A percentile compares a stretch with the other conserved stretches of the same genome.
Evolutionary conservation across 2,329 filamentous ascomycete species (phyloP).

Genomic region (Colletotrichum higginsianum): DNA sequence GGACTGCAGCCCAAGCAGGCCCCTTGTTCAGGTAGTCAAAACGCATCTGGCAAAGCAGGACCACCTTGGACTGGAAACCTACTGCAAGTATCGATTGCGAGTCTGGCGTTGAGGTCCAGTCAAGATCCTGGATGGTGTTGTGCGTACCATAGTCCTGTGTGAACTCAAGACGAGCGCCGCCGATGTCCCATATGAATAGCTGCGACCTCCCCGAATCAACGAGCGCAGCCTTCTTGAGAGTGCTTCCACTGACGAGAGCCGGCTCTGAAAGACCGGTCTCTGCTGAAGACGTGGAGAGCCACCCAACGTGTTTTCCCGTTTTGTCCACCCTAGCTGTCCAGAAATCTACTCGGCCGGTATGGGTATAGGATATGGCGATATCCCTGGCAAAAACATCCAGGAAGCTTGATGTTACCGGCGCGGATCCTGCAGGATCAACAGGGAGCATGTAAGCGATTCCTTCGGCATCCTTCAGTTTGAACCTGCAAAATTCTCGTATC

Average conservation of each 20-base stretch:
- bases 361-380: slow-evolving; percentile 87
- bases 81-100: slow-evolving; percentile 91
- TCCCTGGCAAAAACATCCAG: slow-evolving; percentile 90
- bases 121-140: slow-evolving; percentile 86
- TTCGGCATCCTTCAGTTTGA: slow-evolving; percentile 74
- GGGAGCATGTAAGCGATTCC: slow-evolving; percentile 79
- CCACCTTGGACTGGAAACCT: slow-evolving; percentile 89
- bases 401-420: slow-evolving; percentile 80
- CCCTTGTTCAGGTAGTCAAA: slow-evolving; percentile 93
- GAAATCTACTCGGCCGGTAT: slow-evolving; percentile 81
- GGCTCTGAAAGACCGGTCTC: slow-evolving; percentile 83
- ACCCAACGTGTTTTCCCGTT: slow-evolving; percentile 75
- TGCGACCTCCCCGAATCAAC: slow-evolving; percentile 81
- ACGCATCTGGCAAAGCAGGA: slow-evolving; percentile 87
- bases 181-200: slow-evolving; percentile 92
- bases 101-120: slow-evolving; percentile 95
- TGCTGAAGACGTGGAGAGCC: slow-evolving; percentile 85
- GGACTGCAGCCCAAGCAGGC: slow-evolving; percentile 89
- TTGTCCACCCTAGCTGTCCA: slow-evolving; percentile 86
- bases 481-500: slow-evolving; percentile 78
- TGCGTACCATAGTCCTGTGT: slow-evolving; percentile 80
- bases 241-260: slow-evolving; percentile 86
- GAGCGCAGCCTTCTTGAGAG: slow-evolving; percentile 87
- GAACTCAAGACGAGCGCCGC: slow-evolving; percentile 85
- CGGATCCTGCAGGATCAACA: slow-evolving; percentile 87